A percentile compares a stretch with the other conserved stretches of the same genome.
Evolutionary conservation across 1,139 yeast species (phyloP).

Genomic region (Blastobotrys serpentis): DNA sequence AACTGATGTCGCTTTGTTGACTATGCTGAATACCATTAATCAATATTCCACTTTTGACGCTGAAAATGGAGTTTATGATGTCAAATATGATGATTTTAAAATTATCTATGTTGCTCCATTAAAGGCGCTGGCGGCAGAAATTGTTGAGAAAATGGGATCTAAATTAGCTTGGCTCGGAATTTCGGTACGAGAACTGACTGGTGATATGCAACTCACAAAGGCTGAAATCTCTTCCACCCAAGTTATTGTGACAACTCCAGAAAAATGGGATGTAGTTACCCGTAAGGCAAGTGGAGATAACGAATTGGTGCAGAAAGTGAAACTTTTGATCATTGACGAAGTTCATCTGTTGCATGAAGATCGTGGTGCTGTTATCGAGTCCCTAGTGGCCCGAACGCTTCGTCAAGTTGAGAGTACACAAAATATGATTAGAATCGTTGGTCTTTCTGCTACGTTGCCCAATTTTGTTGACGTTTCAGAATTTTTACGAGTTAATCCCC

Average conservation of each 20-base stretch:
- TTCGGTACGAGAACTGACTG: slow-evolving; percentile 84
- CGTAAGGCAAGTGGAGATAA: slow-evolving; percentile 84
- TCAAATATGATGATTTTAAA: slow-evolving; percentile 80
- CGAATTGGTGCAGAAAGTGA: slow-evolving; percentile 82
- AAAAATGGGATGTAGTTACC: slow-evolving; percentile 98
- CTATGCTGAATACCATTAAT: slow-evolving; percentile 78
- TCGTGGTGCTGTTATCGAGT: slow-evolving; percentile 95
- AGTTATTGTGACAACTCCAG: slow-evolving; percentile 94
- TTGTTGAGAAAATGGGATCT: slow-evolving; percentile 82
- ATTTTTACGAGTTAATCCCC: slow-evolving; percentile 85
- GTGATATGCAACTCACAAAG: slow-evolving; percentile 92
- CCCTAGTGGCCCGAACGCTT: slow-evolving; percentile 90
- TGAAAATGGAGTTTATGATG: slow-evolving; percentile 56
- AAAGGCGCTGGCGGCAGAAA: slow-evolving; percentile 96
- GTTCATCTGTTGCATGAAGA: slow-evolving; percentile 97
- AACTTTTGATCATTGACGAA: slow-evolving; percentile 86
- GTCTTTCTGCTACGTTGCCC: slow-evolving; percentile 94
- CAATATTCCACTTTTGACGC: slow-evolving; percentile 52
- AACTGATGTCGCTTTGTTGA: slow-evolving; percentile 89
- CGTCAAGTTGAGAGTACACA: slow-evolving; percentile 94
- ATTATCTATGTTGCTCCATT: slow-evolving; percentile 94
- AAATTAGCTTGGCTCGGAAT: slow-evolving; percentile 84
- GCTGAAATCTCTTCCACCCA: slow-evolving; percentile 84
- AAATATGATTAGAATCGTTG: slow-evolving; percentile 93
- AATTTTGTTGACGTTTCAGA: slow-evolving; percentile 94